Percentiles rank a stretch among this genome's conserved stretches.
These are phyloP conservation scores for Moesziomyces sp. DNA, from an alignment of 1,284 basidiomycete genomes.

Conservation along the genomic window DNA sequence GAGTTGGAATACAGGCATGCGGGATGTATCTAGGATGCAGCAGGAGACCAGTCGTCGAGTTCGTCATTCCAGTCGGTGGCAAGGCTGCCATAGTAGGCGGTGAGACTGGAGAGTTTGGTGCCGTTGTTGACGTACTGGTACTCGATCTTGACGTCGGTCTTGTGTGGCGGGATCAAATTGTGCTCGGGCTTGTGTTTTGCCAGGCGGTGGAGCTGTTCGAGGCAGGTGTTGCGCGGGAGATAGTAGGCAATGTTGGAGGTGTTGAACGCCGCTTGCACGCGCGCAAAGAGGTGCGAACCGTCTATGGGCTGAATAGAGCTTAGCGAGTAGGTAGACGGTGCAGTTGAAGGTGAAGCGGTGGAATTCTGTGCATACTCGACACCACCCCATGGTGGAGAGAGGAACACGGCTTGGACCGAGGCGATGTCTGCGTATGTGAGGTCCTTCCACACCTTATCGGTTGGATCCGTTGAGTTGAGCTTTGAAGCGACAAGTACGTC, in stretches of 20 bases:
- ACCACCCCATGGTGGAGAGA: slow-evolving; percentile 65
- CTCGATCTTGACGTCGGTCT: slow-evolving; percentile 77
- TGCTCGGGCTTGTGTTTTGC: slow-evolving; percentile 44
- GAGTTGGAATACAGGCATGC: not conserved
- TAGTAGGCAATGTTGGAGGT: slow-evolving; percentile 76
- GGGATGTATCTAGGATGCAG: not conserved
- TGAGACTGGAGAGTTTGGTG: slow-evolving; percentile 77
- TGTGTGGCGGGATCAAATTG: slow-evolving; percentile 15
- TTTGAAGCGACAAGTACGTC: not conserved
- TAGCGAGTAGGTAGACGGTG: slow-evolving; percentile 39
- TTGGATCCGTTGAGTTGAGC: not conserved
- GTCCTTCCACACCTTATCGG: slow-evolving; percentile 24
- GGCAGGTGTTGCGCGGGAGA: slow-evolving; percentile 82
- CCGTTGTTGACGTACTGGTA: slow-evolving; percentile 83
- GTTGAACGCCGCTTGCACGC: slow-evolving; percentile 14
- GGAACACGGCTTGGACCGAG: slow-evolving; percentile 39
- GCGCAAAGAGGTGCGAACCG: slow-evolving; percentile 79
- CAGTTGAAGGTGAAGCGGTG: slow-evolving; percentile 2
- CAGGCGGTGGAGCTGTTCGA: slow-evolving; percentile 79
- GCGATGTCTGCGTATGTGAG: slow-evolving; percentile 15
- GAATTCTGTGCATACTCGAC: slow-evolving; percentile 44
- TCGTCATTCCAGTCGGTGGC: slow-evolving; percentile 52
- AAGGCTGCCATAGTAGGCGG: slow-evolving; percentile 71
- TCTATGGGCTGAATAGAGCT: slow-evolving; percentile 77
- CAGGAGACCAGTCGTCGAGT: slow-evolving; percentile 22